These are phyloP conservation scores for Yamadazyma spencermartinsiae DNA, from an alignment of 1,139 yeast genomes.

Conservation along the genomic window DNA sequence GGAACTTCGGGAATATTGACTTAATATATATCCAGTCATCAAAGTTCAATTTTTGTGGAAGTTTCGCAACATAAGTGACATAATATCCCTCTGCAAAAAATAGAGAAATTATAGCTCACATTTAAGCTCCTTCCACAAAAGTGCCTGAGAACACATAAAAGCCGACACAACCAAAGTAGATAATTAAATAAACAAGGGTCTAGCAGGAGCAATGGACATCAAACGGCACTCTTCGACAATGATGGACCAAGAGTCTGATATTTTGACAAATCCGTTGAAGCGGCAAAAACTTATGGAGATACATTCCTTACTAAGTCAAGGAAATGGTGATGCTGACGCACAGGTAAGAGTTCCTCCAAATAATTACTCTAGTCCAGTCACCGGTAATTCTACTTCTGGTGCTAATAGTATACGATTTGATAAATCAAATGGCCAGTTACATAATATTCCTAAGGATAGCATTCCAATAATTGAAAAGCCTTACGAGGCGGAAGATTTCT, in stretches of 20 bases:
- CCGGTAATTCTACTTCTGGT: background rate
- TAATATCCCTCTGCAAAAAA: too few species aligned
- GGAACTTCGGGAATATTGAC: too few species aligned
- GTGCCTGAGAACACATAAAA: too few species aligned
- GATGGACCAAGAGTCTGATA: background rate
- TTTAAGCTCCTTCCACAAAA: too few species aligned
- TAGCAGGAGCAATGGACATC: too few species aligned
- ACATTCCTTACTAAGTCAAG: background rate
- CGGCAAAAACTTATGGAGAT: conserved; percentile 1
- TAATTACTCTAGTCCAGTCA: background rate
- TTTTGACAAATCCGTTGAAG: conserved; percentile 1
- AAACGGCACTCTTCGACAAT: background rate
- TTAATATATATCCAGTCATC: too few species aligned
- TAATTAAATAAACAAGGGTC: too few species aligned
- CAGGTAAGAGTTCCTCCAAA: background rate
- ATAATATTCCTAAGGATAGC: conserved; percentile 35
- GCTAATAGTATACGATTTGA: conserved; percentile 4
- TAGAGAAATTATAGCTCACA: too few species aligned
- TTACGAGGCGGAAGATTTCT: conserved; percentile 30
- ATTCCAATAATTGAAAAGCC: conserved; percentile 41
- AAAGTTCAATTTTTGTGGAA: too few species aligned
- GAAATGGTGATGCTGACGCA: background rate
- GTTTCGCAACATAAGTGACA: too few species aligned
- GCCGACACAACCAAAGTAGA: too few species aligned
- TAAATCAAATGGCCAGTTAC: conserved; percentile 10